These are phyloP conservation scores for Aspergillus novoparasiticus DNA, from an alignment of 2,329 filamentous ascomycete genomes.

Conservation along the genomic window DNA sequence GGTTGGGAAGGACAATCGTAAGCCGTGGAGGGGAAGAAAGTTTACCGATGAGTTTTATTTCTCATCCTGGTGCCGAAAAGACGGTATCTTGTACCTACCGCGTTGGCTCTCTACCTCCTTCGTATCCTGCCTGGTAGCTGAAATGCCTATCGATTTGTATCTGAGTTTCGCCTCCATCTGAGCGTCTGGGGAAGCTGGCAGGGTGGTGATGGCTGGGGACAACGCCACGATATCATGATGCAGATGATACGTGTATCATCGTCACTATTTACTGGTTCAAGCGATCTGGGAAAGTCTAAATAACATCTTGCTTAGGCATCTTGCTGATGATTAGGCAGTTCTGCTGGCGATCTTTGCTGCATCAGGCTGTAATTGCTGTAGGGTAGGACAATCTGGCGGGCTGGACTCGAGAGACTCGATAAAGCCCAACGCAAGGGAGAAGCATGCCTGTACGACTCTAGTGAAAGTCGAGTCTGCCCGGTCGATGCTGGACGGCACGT, in stretches of 20 bases:
- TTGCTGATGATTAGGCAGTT: neutral
- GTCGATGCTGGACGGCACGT: neutral
- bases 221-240: conserved; percentile 8
- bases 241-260: conserved; percentile 8
- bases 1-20: neutral
- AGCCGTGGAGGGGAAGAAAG: neutral
- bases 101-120: neutral
- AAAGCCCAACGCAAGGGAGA: neutral
- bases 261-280: neutral
- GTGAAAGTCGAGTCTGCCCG: neutral
- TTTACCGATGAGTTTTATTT: neutral
- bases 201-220: neutral
- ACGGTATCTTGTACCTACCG: neutral
- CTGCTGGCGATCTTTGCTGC: neutral
- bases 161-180: neutral
- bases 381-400: neutral
- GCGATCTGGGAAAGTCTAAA: neutral
- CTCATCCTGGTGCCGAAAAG: neutral
- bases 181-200: neutral
- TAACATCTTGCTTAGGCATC: neutral
- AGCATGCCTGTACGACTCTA: neutral
- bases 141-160: neutral
- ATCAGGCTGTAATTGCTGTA: neutral
- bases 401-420: neutral
- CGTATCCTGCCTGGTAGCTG: neutral